Evolutionary conservation across 1,284 basidiomycete genomes (phyloP).

Genomic region (Sanghuangporus baumii): DNA sequence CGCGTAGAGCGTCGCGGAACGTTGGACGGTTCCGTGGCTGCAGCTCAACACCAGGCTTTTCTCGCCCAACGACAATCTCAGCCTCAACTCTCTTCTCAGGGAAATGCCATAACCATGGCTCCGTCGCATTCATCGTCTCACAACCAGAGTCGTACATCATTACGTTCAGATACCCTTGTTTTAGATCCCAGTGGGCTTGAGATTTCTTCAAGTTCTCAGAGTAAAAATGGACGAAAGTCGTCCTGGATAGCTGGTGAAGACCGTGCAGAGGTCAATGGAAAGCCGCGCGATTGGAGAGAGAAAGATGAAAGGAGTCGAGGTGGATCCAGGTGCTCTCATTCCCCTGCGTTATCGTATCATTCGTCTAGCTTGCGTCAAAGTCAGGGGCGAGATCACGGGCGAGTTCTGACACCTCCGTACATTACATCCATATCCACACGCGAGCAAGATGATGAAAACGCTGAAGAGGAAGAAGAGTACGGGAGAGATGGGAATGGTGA

Average conservation of each 20-base stretch:
- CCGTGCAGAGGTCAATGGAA: too few species aligned
- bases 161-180: slow-evolving; percentile 2
- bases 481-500: slow-evolving; percentile 18
- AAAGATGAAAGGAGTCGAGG: neutral
- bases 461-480: slow-evolving; percentile 3
- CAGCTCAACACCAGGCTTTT: slow-evolving; percentile 26
- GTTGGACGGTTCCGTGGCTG: slow-evolving; percentile 32
- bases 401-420: slow-evolving; percentile 10
- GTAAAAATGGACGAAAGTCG: too few species aligned
- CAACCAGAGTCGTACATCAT: neutral
- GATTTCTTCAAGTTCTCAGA: too few species aligned
- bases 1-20: slow-evolving; percentile 72
- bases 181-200: neutral
- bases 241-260: too few species aligned
- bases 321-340: slow-evolving; percentile 1
- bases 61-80: slow-evolving; percentile 5
- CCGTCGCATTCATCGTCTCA: neutral
- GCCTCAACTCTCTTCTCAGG: neutral
- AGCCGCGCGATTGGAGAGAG: too few species aligned
- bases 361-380: neutral
- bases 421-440: slow-evolving; percentile 13
- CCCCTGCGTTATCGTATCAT: neutral
- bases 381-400: neutral
- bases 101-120: neutral
- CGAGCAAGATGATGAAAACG: slow-evolving; percentile 5